Base-by-base conservation (phyloP, 2,329 filamentous ascomycete species). In the Microcyclospora pomicola region DNA sequence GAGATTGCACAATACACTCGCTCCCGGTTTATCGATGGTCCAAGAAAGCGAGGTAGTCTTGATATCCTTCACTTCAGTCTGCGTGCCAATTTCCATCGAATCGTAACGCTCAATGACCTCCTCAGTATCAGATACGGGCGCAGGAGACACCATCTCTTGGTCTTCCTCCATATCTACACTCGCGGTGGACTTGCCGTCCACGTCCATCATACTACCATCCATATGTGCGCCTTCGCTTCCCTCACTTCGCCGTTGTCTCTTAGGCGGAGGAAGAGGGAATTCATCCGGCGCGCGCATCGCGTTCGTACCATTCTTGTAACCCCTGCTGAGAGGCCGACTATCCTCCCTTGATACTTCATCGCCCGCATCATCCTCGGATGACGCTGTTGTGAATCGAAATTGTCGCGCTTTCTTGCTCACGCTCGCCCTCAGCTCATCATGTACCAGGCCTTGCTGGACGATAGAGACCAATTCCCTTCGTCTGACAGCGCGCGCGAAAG, bases 371-470 rank as follows among this genome's bases (percentile, higher is more conserved):
- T 31, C 38, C 19, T 35, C 27, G 15, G 32, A 6, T 15, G 33
- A 34, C 11, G 24, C 40, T 38, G 2, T 42, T 37, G 48, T 52
- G 48, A 50, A 56, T 36, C 40, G 34, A 34, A 52, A 53, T 29
- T 42, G 46, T 14, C 53, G 42, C 35, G 46, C 44, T 15, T 42
- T 40, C 28, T 49, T 48, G 15, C 49, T 43, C 24, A 43, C 46
- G 30, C 42, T 46, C 38, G 48, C 47, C 33, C 42, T 47, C 32
- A 56, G 34, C 41, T 64, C 58, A 48, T 69, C 66, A 42, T 67
- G 60, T 46, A 55, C 61, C 33, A 80, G 60, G 38, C 75, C 76
- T 52, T 78, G 75, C 51, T 80, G 76, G 27, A 80, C 70, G 37
- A 80, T 62, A 33, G 68, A 66, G 33, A 80, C 64, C 41, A 80